Evolutionary conservation across 2,329 filamentous ascomycete species (phyloP).

Genomic region (Fusarium sp.): DNA sequence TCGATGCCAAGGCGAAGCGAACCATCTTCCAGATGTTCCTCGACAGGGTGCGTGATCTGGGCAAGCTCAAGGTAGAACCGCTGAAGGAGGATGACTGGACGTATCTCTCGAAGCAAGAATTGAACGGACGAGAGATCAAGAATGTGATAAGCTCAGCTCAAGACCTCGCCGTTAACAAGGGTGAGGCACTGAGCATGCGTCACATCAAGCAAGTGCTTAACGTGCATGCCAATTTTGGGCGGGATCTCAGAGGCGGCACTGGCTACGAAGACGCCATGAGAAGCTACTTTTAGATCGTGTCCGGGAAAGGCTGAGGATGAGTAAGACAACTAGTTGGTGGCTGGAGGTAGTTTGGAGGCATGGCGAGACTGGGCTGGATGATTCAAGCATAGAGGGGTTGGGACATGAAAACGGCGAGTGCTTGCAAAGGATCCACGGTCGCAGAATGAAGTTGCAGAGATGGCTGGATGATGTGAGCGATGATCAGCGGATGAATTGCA

Average conservation of each 20-base stretch:
- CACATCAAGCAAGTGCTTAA: conserved; percentile 88
- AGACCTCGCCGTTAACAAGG: conserved; percentile 82
- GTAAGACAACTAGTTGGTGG: not conserved
- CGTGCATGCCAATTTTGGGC: conserved; percentile 84
- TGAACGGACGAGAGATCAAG: conserved; percentile 80
- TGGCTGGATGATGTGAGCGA: not conserved
- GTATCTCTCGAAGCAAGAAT: conserved; percentile 72
- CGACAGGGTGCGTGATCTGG: conserved; percentile 74
- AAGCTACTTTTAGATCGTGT: conserved; percentile 70
- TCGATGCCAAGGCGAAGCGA: conserved; percentile 78
- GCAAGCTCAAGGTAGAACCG: conserved; percentile 68
- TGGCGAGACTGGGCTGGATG: not conserved
- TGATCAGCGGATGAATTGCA: not conserved
- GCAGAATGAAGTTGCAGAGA: not conserved
- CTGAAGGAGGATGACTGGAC: conserved; percentile 77
- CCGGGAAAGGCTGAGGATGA: not conserved
- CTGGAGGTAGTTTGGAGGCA: not conserved
- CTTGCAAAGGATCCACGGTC: not conserved
- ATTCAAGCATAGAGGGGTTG: not conserved
- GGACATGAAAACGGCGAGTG: not conserved
- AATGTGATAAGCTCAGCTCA: conserved; percentile 88
- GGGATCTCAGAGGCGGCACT: conserved; percentile 82
- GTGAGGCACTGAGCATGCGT: conserved; percentile 76
- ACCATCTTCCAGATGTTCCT: conserved; percentile 89
- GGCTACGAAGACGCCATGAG: conserved; percentile 88